Conservation (phyloP, 2,329 filamentous ascomycete genomes). For the Beauveria scarabaeidicola region DNA sequence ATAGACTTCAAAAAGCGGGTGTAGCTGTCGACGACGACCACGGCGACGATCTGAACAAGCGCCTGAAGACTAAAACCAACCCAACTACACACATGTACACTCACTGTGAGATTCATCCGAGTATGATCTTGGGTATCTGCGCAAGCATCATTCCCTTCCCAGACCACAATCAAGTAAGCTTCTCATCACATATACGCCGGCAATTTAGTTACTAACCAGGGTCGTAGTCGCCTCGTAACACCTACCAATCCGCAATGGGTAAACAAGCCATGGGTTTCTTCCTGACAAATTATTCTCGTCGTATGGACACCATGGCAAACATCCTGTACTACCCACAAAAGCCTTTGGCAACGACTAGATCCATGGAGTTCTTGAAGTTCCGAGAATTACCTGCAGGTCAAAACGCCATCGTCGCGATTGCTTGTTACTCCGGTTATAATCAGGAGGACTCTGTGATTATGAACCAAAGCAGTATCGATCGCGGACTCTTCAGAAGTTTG, state of each 20-base stretch:
- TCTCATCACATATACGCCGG: conserved; percentile 21
- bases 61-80: conserved; percentile 82
- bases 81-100: conserved; percentile 87
- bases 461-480: conserved; percentile 99
- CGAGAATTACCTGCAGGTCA: conserved; percentile 92
- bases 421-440: conserved; percentile 97
- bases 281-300: conserved; percentile 89
- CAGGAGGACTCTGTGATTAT: conserved; percentile 99
- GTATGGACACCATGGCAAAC: conserved; percentile 99
- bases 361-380: conserved; percentile 99
- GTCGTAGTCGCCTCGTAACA: conserved; percentile 84
- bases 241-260: conserved; percentile 98
- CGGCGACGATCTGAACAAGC: conserved; percentile 64
- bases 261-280: conserved; percentile 99
- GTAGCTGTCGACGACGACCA: conserved; percentile 53
- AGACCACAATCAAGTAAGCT: conserved; percentile 80
- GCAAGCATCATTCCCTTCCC: conserved; percentile 99
- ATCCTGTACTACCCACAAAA: conserved; percentile 99
- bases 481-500: conserved; percentile 90
- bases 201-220: conserved; percentile 10
- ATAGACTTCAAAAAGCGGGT: conserved; percentile 60
- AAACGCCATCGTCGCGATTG: conserved; percentile 96
- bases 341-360: conserved; percentile 86
- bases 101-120: conserved; percentile 97
- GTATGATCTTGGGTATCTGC: conserved; percentile 97